Evolutionary conservation across 2,329 filamentous ascomycete species (phyloP).

Genomic region (Apiospora hydei): DNA sequence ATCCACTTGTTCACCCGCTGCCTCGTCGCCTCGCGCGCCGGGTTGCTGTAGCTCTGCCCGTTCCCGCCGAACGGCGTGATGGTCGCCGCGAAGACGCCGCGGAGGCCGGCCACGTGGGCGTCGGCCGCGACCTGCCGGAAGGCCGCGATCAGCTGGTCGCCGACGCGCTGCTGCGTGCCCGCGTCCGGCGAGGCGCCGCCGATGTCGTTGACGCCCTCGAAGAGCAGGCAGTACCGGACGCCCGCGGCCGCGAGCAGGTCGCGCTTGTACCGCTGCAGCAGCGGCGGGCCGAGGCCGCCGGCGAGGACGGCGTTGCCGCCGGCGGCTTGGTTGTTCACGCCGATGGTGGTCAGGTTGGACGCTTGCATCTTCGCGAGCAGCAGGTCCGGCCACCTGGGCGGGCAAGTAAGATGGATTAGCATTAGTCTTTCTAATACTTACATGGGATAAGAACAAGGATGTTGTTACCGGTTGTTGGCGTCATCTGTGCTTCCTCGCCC

Average conservation of each 20-base stretch:
- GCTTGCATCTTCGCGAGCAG: slow-evolving; percentile 60
- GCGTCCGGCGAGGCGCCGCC: slow-evolving; percentile 56
- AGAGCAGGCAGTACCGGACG: slow-evolving; percentile 68
- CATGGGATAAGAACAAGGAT: background rate
- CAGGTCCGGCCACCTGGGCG: slow-evolving; percentile 61
- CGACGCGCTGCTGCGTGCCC: slow-evolving; percentile 56
- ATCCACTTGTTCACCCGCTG: slow-evolving; percentile 69
- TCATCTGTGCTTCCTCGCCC: slow-evolving; percentile 69
- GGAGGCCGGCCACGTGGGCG: slow-evolving; percentile 60
- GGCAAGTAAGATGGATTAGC: slow-evolving; percentile 28
- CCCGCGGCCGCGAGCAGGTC: slow-evolving; percentile 67
- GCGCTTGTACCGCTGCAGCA: slow-evolving; percentile 66
- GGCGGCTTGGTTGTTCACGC: slow-evolving; percentile 70
- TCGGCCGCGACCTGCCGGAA: slow-evolving; percentile 65
- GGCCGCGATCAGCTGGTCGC: slow-evolving; percentile 60
- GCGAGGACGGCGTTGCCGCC: slow-evolving; percentile 71
- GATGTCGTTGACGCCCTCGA: slow-evolving; percentile 75
- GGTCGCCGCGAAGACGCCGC: slow-evolving; percentile 66
- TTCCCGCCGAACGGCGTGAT: slow-evolving; percentile 68
- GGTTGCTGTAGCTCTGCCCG: slow-evolving; percentile 61
- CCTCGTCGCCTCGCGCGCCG: slow-evolving; percentile 62
- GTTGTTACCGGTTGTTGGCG: slow-evolving; percentile 61
- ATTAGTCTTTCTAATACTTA: background rate
- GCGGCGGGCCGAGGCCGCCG: slow-evolving; percentile 68
- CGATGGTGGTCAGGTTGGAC: slow-evolving; percentile 55